Conservation (phyloP, 192 early-diverging fungal species). For the Coemansia guatemalensis region DNA sequence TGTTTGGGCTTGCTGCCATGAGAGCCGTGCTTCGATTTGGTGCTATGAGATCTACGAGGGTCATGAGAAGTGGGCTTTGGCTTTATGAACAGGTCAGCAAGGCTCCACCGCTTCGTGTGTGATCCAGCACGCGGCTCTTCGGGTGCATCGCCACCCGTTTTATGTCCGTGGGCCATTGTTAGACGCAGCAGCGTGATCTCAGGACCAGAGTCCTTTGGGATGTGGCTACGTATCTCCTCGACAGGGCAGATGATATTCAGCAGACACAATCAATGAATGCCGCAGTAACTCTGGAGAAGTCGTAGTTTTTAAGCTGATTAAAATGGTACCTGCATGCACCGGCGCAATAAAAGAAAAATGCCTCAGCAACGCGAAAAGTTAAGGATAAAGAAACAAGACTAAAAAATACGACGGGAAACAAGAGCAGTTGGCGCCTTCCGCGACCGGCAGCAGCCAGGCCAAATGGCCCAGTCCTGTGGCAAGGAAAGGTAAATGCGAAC, state of each 20-base stretch:
- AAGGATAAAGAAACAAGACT: slow-evolving; percentile 1
- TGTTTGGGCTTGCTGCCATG: too few species aligned
- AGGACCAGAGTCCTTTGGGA: neutral
- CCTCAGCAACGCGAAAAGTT: slow-evolving; percentile 4
- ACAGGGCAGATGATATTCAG: neutral
- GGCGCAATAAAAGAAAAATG: neutral
- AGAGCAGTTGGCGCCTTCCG: neutral
- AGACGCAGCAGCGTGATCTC: neutral
- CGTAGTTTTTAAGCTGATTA: neutral
- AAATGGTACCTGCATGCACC: neutral
- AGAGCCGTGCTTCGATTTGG: neutral
- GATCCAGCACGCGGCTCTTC: slow-evolving; percentile 1
- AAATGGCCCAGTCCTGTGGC: neutral
- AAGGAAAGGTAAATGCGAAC: neutral
- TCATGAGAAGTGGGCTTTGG: neutral
- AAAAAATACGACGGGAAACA: neutral
- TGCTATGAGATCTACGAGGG: neutral
- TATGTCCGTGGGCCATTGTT: slow-evolving; percentile 5
- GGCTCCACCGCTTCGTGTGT: slow-evolving; percentile 9
- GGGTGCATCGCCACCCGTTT: neutral
- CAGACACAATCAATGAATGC: neutral
- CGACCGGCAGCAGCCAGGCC: neutral
- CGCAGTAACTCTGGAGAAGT: neutral
- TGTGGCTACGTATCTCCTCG: neutral
- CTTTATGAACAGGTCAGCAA: slow-evolving; percentile 7